phyloP scores from a whole-genome alignment of 257 asterid genomes.

The Knoxia roxburghii region DNA sequence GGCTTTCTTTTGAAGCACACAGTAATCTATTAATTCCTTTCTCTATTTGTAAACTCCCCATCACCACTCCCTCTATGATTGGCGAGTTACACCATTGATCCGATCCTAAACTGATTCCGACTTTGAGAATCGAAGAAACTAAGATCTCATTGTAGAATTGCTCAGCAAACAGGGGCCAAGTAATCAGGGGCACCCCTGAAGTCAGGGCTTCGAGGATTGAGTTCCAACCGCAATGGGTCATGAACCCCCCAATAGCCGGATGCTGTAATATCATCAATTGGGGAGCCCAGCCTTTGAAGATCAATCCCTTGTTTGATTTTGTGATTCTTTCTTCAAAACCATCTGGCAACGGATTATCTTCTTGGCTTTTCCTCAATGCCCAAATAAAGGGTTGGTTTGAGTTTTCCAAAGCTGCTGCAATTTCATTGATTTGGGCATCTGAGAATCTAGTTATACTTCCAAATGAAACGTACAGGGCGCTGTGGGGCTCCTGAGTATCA shows the following conservation, averaged over 20 bases:
- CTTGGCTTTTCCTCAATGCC: constrained; percentile 10
- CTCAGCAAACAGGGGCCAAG: constrained; percentile 34
- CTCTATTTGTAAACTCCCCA: constrained; percentile 11
- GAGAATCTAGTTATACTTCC: constrained; percentile 20
- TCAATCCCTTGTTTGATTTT: constrained; percentile 17
- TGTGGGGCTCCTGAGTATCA: constrained; percentile 6
- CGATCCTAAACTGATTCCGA: constrained; percentile 21
- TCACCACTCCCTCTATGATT: constrained; percentile 3
- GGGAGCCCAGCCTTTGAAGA: constrained; percentile 28
- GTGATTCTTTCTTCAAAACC: constrained; percentile 20
- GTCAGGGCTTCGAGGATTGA: constrained; percentile 22
- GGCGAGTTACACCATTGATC: constrained; percentile 8
- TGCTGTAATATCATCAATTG: constrained; percentile 23
- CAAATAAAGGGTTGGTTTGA: constrained; percentile 17
- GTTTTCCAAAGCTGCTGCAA: constrained; percentile 22
- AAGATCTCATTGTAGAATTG: constrained; percentile 30
- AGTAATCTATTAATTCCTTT: constrained; percentile 12
- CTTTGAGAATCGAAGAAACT: constrained; percentile 6
- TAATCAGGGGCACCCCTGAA: constrained; percentile 26
- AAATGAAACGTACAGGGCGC: constrained; percentile 23
- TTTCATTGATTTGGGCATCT: constrained; percentile 22
- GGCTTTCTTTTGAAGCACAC: constrained; percentile 8
- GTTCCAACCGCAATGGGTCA: constrained; percentile 39
- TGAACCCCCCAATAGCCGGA: constrained; percentile 21
- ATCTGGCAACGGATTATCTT: constrained; percentile 14